Percentiles rank a stretch among this genome's conserved stretches.
Evolutionary conservation across 1,139 yeast species (phyloP).

Genomic region (Yamadazyma friedrichii): DNA sequence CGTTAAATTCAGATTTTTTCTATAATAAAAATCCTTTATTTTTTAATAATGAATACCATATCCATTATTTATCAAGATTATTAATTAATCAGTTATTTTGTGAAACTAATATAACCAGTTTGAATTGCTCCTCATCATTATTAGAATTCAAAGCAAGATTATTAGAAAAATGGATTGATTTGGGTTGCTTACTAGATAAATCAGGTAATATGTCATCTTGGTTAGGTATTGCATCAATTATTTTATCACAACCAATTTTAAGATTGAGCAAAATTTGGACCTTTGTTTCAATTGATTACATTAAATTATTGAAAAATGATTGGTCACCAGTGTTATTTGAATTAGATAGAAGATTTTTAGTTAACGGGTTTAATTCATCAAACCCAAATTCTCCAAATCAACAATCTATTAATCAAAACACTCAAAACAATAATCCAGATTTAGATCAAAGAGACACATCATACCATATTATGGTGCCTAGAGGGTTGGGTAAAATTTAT

Average conservation of each 20-base stretch:
- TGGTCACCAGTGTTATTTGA: conserved; percentile 97
- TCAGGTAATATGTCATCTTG: conserved; percentile 94
- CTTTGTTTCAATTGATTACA: conserved; percentile 57
- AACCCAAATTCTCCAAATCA: conserved; percentile 16
- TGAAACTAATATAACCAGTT: conserved; percentile 28
- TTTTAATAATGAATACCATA: conserved; percentile 64
- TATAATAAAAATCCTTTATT: conserved; percentile 50
- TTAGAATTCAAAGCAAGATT: conserved; percentile 60
- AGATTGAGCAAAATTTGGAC: conserved; percentile 79
- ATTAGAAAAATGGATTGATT: conserved; percentile 79
- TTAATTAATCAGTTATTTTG: conserved; percentile 69
- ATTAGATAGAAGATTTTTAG: conserved; percentile 70
- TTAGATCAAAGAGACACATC: conserved; percentile 41
- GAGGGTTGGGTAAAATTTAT: conserved; percentile 78
- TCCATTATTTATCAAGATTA: conserved; percentile 76
- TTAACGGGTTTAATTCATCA: conserved; percentile 27
- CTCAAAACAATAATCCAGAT: background rate
- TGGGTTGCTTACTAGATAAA: conserved; percentile 76
- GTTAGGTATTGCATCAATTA: conserved; percentile 84
- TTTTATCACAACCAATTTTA: conserved; percentile 80
- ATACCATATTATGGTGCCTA: conserved; percentile 82
- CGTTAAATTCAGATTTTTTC: conserved; percentile 27
- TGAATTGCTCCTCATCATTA: conserved; percentile 17
- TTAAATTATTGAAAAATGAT: conserved; percentile 68
- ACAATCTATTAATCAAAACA: conserved; percentile 7